Evolutionary conservation across 352 stramenopile genomes (phyloP), one percentile per base, ranked within the genome.

Genomic region (Globisporangium cystogenes): DNA sequence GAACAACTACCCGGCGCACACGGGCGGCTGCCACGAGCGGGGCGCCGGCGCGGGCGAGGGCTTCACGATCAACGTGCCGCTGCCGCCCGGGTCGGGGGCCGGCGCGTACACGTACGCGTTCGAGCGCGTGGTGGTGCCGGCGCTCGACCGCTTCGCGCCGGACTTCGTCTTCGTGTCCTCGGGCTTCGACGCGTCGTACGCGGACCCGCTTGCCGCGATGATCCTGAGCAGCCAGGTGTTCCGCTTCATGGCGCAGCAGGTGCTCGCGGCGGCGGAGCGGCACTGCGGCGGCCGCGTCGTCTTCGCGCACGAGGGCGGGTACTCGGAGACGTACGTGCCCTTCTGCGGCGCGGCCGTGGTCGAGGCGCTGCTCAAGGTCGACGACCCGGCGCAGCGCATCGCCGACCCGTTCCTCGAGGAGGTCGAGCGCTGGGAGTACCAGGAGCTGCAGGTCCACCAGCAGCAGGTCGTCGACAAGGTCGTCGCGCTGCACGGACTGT

Each of bases 261-360:
- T 96, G 29, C 54, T 90, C 20, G 31, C 56, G 2, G 57, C 61
- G 0, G 82, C 86, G 1, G 60, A 64, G 4, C 27, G 66, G 20
- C 24, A 76, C 20, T 92, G 82, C 39, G 23, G 50, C 1, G 82
- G 82, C 7, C 65, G 70, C 31, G 72, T 90, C 49, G 83, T 89
- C 20, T 90, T 90, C 52, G 68, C 72, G 3, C 83, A 92, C 33
- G 85, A 94, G 70, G 82, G 84, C 21, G 80, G 84, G 16, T 96
- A 96, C 57, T 93, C 76, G 26, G 83, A 96, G 58, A 82, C 77
- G 37, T 95, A 95, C 48, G 88, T 96, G n/a, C 88, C 87, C 0
- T 97, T 96, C 51, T 97, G 88, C 46, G 87, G 87, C 7, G 71
- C 85, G 11, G 81, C 85, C 0, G 83, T 96, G 23, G 58, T 95